Evolutionary conservation across 1,284 basidiomycete species (phyloP).

Genomic region (Neonothopanus nambi): DNA sequence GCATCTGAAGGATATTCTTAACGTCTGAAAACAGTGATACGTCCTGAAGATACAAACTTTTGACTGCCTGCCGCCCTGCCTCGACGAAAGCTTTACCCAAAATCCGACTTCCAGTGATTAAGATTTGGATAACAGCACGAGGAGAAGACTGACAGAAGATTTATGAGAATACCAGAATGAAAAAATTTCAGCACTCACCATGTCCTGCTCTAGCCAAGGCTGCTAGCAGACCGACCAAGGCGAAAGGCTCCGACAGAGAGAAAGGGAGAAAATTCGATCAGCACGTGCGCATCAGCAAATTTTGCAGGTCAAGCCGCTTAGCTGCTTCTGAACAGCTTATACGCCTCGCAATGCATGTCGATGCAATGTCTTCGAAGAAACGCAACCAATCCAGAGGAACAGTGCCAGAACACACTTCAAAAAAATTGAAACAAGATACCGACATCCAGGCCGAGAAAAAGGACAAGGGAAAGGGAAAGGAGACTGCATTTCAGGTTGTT

Average conservation of each 20-base stretch:
- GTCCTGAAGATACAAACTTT: conserved; percentile 68
- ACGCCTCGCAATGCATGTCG: neutral
- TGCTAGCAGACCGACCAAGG: neutral
- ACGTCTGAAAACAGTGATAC: neutral
- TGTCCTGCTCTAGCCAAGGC: conserved; percentile 3
- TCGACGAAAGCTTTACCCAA: conserved; percentile 91
- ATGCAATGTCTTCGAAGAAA: conserved; percentile 40
- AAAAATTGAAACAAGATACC: conserved; percentile 32
- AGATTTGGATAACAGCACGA: conserved; percentile 79
- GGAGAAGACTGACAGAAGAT: conserved; percentile 62
- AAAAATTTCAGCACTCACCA: conserved; percentile 14
- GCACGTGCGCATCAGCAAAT: conserved; percentile 10
- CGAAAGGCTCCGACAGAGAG: conserved; percentile 6
- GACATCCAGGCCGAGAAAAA: conserved; percentile 25
- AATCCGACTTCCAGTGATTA: conserved; percentile 79
- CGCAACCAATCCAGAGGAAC: conserved; percentile 44
- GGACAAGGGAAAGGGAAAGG: conserved; percentile 46
- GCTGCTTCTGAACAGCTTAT: too few relatives aligned
- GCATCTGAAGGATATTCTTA: conserved; percentile 59
- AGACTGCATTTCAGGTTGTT: conserved; percentile 68
- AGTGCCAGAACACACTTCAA: conserved; percentile 23
- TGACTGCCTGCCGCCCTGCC: conserved; percentile 89
- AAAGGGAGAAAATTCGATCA: neutral
- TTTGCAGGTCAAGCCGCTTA: neutral
- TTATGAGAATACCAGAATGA: neutral